Percentiles rank a stretch among this genome's conserved stretches.
These are phyloP conservation scores for Alternaria triticimaculans DNA, from an alignment of 2,329 filamentous ascomycete species.

Conservation along the genomic window DNA sequence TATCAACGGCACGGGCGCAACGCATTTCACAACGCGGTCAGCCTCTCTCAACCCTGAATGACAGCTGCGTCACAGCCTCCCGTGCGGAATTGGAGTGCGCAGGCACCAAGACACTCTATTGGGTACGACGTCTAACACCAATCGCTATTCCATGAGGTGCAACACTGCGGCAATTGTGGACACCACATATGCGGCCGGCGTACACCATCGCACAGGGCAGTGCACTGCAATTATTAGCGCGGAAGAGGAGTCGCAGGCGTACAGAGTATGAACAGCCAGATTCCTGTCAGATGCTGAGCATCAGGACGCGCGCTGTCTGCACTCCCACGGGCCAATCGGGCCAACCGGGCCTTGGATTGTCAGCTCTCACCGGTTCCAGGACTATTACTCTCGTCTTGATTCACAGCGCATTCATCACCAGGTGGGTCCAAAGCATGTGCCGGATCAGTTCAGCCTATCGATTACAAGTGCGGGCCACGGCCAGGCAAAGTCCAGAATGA, in stretches of 20 bases:
- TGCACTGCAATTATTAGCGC: neutral
- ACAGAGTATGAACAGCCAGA: neutral
- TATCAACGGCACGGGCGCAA: fast-evolving
- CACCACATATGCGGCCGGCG: fast-evolving
- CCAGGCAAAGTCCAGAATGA: too few species aligned
- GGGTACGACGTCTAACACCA: neutral
- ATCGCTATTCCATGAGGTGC: neutral
- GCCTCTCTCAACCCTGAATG: too few species aligned
- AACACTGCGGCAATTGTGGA: neutral
- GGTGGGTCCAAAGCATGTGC: neutral
- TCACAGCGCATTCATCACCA: neutral
- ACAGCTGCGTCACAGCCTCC: neutral
- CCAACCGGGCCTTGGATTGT: neutral
- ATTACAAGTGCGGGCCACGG: too few species aligned
- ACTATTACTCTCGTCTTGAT: neutral
- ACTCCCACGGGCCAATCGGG: neutral
- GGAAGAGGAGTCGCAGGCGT: neutral
- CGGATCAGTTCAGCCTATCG: too few species aligned
- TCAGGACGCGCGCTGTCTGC: neutral
- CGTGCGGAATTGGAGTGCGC: neutral
- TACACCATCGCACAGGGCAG: neutral
- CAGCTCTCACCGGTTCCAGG: neutral
- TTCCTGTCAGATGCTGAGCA: neutral
- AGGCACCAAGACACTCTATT: neutral
- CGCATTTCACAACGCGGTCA: too few species aligned